These are phyloP conservation scores for Candida insectalens DNA, from an alignment of 805 yeast species.

Conservation along the genomic window DNA sequence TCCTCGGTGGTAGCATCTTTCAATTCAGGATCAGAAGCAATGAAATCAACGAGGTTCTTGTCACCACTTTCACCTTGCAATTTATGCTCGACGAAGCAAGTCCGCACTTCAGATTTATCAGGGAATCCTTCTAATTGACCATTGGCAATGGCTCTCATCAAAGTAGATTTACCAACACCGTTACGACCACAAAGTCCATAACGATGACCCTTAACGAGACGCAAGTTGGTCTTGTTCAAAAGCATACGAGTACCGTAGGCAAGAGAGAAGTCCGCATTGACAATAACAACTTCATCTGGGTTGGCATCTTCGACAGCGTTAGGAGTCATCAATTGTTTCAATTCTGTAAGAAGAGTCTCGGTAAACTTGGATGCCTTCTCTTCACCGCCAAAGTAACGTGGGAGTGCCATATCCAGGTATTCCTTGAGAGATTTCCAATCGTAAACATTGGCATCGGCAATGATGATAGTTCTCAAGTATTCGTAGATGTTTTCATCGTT, in stretches of 20 bases:
- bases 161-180: conserved; percentile 97
- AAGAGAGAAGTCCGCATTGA: conserved; percentile 87
- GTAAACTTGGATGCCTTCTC: conserved; percentile 28
- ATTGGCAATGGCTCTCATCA: conserved; percentile 93
- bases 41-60: conserved; percentile 78
- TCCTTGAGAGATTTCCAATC: conserved; percentile 57
- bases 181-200: conserved; percentile 97
- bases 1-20: conserved; percentile 52
- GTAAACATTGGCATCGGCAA: conserved; percentile 61
- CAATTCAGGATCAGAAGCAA: conserved; percentile 83
- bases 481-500: conserved; percentile 30
- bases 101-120: conserved; percentile 70
- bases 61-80: conserved; percentile 92
- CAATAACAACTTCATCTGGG: conserved; percentile 84
- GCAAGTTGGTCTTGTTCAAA: conserved; percentile 80
- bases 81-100: conserved; percentile 96
- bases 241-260: conserved; percentile 98
- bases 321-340: conserved; percentile 47
- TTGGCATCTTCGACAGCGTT: conserved; percentile 46
- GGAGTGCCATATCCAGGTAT: conserved; percentile 35
- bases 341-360: conserved; percentile 33
- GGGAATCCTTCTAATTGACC: conserved; percentile 99
- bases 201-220: conserved; percentile 89
- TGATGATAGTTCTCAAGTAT: conserved; percentile 45
- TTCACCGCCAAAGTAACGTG: conserved; percentile 24